These are phyloP conservation scores for Cylindrotheca fusiformis DNA, from an alignment of 108 stramenopile genomes.

Conservation along the genomic window DNA sequence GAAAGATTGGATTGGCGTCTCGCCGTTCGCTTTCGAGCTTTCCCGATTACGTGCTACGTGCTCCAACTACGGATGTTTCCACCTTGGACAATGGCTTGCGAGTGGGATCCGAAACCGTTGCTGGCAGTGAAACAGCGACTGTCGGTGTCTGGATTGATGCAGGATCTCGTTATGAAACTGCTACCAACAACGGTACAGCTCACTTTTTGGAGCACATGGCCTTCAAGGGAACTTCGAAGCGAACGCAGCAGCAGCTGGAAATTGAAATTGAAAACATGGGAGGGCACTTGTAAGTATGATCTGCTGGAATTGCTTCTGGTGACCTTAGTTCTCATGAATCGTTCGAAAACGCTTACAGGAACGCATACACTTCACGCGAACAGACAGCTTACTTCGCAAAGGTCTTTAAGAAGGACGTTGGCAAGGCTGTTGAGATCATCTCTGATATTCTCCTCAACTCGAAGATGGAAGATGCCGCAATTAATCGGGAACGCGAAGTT, in stretches of 20 bases:
- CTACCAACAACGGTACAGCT: conserved; percentile 96
- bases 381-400: conserved; percentile 99
- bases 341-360: conserved; percentile 34
- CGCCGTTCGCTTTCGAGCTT: conserved; percentile 26
- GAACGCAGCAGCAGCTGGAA: conserved; percentile 95
- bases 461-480: conserved; percentile 82
- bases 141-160: conserved; percentile 91
- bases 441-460: conserved; percentile 94
- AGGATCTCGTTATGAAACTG: conserved; percentile 95
- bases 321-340: no score
- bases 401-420: conserved; percentile 96
- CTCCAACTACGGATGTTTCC: conserved; percentile 84
- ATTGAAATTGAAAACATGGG: conserved; percentile 99
- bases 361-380: conserved; percentile 98
- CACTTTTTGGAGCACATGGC: conserved; percentile 99
- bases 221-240: conserved; percentile 94
- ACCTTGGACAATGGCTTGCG: conserved; percentile 85
- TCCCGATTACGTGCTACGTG: conserved; percentile 82
- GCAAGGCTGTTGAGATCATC: conserved; percentile 93
- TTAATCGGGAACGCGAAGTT: conserved; percentile 96
- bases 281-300: conserved; percentile 78
- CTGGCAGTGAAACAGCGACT: conserved; percentile 78
- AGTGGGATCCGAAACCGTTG: conserved; percentile 86
- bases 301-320: no score
- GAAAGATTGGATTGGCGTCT: no score